phyloP scores from a whole-genome alignment of 2,329 filamentous ascomycete genomes.

The Colletotrichum tanaceti region DNA sequence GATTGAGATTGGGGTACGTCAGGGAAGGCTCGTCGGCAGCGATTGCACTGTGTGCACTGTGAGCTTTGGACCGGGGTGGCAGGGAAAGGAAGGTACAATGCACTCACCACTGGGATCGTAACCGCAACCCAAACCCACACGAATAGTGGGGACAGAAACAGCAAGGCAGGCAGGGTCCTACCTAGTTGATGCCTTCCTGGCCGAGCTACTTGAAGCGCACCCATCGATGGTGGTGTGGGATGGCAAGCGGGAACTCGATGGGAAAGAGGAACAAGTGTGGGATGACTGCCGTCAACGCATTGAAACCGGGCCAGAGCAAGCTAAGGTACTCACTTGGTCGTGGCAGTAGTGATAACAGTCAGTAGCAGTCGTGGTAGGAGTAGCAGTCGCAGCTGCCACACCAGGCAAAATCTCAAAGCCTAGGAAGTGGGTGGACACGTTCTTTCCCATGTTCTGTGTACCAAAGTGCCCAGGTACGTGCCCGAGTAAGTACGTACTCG shows the following conservation, averaged over 20 bases:
- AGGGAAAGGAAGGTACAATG: neutral
- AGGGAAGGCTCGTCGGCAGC: neutral
- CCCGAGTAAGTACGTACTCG: neutral
- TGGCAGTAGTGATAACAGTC: neutral
- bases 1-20: constrained; percentile 19
- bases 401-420: too few species aligned
- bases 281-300: neutral
- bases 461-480: neutral
- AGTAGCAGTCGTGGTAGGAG: neutral
- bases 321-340: too few species aligned
- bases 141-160: constrained; percentile 12
- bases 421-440: neutral
- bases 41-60: constrained; percentile 11
- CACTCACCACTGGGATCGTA: constrained; percentile 5
- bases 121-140: neutral
- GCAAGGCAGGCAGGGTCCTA: constrained; percentile 16
- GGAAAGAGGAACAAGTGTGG: constrained; percentile 12
- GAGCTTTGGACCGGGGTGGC: neutral
- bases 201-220: neutral
- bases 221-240: neutral
- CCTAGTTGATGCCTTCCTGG: neutral
- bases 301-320: neutral
- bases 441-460: too few species aligned
- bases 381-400: too few species aligned
- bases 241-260: constrained; percentile 22